Evolutionary conservation across 2,329 filamentous ascomycete species (phyloP).

Genomic region (Hyphodiscus sp.): DNA sequence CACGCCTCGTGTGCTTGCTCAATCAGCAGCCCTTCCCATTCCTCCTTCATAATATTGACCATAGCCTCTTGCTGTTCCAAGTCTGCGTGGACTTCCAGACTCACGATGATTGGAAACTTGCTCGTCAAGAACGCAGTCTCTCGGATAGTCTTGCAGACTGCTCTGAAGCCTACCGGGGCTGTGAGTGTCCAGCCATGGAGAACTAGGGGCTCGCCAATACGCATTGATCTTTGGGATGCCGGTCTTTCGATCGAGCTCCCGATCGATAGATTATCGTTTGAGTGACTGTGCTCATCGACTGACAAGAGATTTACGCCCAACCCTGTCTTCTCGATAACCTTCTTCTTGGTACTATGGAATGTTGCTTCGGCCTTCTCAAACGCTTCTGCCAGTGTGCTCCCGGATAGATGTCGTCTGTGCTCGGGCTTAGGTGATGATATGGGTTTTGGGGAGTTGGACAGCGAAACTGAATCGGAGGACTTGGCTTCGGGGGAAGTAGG

Average conservation of each 20-base stretch:
- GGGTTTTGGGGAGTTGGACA: slow-evolving; percentile 31
- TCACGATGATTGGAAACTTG: slow-evolving; percentile 80
- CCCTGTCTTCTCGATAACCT: slow-evolving; percentile 13
- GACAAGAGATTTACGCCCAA: slow-evolving; percentile 8
- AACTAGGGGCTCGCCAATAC: slow-evolving; percentile 63
- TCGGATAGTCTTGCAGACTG: slow-evolving; percentile 74
- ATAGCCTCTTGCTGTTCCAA: slow-evolving; percentile 81
- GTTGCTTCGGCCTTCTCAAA: slow-evolving; percentile 26
- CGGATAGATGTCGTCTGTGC: slow-evolving; percentile 35
- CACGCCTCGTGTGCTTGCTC: slow-evolving; percentile 43
- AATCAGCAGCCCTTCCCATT: slow-evolving; percentile 72
- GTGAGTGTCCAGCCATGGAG: slow-evolving; percentile 85
- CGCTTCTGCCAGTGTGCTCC: slow-evolving; percentile 27
- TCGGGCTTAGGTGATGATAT: slow-evolving; percentile 32
- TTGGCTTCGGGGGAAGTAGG: slow-evolving; percentile 25
- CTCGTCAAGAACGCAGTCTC: slow-evolving; percentile 72
- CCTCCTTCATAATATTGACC: slow-evolving; percentile 88
- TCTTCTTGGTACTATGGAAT: slow-evolving; percentile 20
- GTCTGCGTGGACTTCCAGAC: slow-evolving; percentile 83
- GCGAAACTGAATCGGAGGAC: slow-evolving; percentile 8
- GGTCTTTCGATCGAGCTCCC: slow-evolving; percentile 22
- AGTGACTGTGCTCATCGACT: not conserved
- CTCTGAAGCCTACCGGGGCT: slow-evolving; percentile 76
- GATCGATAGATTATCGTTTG: slow-evolving; percentile 11
- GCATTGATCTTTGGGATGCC: slow-evolving; percentile 21